Base-by-base conservation (phyloP, 768 basidiomycete genomes). In the Lentinula edodes region DNA sequence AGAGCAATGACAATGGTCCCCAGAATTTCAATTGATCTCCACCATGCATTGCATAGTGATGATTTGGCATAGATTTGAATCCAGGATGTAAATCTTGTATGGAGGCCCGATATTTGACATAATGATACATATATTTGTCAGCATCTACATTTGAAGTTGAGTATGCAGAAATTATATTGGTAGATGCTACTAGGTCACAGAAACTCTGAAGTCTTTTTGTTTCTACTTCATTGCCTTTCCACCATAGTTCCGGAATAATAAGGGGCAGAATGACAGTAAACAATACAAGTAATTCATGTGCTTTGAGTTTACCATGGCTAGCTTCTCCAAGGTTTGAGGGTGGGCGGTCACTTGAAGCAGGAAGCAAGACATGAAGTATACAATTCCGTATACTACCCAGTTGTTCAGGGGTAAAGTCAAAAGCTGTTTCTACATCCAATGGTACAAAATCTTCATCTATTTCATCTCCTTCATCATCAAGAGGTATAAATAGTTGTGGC, bases 291-390 rank as follows among this genome's bases (percentile, higher is more conserved):
- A 51, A 58, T 55, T 67, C 61, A 34, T 63, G 65, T 13, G 67
- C 66, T 54, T 67, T 67, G 18, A 69, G 56, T 56, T 67, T 67
- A 58, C 65, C 68, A 51, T 67, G 66, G 23, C 23, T 53, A 4
- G 43, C 35, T 43, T 67, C 61, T 36, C 68, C 65, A 50, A 65
- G 62, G 54, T 70, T 68, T 10, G 32, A 48, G 35, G 67, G 69
- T 15, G 56, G 65, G 13, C 63, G 55, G 13, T 59, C 45, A 8
- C 64, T 54, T 52, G 61, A 66, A 5, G 63, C 57, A 3, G 69
- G 69, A 16, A 70, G 28, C 18, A 41, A 20, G 28, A 56, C 57
- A 54, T 23, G 35, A 36, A 18, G 35, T 23, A 48, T 57, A 54
- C 50, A 51, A 13, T 51, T 45, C 36, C 36, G 13, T 15, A 63